Conservation (phyloP, 768 basidiomycete genomes). For the Xerocomellus intermedius region DNA sequence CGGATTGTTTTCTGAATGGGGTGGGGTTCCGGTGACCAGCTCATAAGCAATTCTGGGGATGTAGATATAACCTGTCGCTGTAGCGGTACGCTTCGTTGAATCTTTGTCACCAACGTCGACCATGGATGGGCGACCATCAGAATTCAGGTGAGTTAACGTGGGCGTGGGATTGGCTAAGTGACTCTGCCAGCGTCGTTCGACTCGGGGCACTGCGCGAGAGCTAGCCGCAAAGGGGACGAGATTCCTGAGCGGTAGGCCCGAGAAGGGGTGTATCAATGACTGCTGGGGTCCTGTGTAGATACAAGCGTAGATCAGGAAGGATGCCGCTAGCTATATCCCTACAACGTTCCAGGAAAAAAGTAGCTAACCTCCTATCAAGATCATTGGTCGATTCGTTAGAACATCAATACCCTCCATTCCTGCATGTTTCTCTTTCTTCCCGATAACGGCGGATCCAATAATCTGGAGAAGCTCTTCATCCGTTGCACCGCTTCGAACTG, state of each 20-base stretch:
- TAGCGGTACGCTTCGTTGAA: conserved; percentile 64
- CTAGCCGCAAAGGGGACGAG: not conserved
- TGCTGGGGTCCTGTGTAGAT: conserved; percentile 20
- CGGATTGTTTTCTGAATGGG: conserved; percentile 1
- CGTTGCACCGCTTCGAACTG: conserved; percentile 60
- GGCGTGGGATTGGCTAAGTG: conserved; percentile 4
- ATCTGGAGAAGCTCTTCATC: conserved; percentile 61
- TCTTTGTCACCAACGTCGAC: conserved; percentile 73
- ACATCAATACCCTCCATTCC: conserved; percentile 83
- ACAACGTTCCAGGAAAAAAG: conserved; percentile 27
- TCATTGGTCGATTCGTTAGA: conserved; percentile 81
- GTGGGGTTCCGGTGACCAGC: conserved; percentile 44
- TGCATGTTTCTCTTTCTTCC: conserved; percentile 79
- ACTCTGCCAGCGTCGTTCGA: conserved; percentile 26
- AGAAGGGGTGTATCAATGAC: conserved; percentile 1
- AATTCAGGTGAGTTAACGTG: conserved; percentile 72
- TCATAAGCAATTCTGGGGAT: conserved; percentile 65
- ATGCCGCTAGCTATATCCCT: conserved; percentile 17
- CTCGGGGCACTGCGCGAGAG: not conserved
- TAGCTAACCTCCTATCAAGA: conserved; percentile 90
- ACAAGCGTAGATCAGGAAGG: conserved; percentile 24
- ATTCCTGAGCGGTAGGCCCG: not conserved
- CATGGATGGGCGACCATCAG: conserved; percentile 71
- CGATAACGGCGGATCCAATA: conserved; percentile 62
- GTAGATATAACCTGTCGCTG: conserved; percentile 69